A percentile compares a stretch with the other conserved stretches of the same genome.
These are phyloP conservation scores for Salix arbutifolia DNA, from an alignment of 345 rosid genomes.

Conservation along the genomic window DNA sequence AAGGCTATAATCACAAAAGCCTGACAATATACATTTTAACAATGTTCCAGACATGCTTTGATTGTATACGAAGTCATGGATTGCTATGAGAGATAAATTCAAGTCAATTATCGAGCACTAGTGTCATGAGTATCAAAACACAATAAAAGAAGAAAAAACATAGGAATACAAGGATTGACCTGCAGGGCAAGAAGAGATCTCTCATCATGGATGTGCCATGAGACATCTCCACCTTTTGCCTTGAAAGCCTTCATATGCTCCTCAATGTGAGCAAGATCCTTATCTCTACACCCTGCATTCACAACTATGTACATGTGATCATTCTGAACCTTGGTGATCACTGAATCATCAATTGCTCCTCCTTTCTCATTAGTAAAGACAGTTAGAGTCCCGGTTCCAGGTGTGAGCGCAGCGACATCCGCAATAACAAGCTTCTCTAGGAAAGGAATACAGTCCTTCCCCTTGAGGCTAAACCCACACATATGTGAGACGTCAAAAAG, in stretches of 20 bases:
- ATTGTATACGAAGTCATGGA: neutral
- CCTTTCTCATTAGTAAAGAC: conserved; percentile 95
- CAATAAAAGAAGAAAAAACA: neutral
- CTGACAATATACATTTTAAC: neutral
- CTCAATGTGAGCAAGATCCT: conserved; percentile 97
- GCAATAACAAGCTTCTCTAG: conserved; percentile 93
- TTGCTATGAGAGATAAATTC: neutral
- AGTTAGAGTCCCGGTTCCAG: conserved; percentile 81
- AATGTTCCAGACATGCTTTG: neutral
- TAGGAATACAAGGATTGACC: conserved; percentile 34
- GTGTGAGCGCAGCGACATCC: conserved; percentile 83
- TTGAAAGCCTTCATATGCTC: conserved; percentile 91
- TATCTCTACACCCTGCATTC: conserved; percentile 98
- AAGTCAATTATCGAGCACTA: neutral
- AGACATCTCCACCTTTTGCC: conserved; percentile 89
- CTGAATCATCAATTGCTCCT: conserved; percentile 93
- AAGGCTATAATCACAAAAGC: neutral
- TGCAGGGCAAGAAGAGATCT: conserved; percentile 98
- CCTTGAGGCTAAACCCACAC: conserved; percentile 97
- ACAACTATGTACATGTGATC: conserved; percentile 87
- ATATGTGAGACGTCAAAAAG: conserved; percentile 94
- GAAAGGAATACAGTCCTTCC: conserved; percentile 82
- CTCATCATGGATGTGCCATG: conserved; percentile 96
- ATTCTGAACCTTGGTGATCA: conserved; percentile 81
- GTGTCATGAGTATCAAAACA: neutral